Base-by-base conservation (phyloP, 2,329 filamentous ascomycete genomes). In the Aspergillus sojae region DNA sequence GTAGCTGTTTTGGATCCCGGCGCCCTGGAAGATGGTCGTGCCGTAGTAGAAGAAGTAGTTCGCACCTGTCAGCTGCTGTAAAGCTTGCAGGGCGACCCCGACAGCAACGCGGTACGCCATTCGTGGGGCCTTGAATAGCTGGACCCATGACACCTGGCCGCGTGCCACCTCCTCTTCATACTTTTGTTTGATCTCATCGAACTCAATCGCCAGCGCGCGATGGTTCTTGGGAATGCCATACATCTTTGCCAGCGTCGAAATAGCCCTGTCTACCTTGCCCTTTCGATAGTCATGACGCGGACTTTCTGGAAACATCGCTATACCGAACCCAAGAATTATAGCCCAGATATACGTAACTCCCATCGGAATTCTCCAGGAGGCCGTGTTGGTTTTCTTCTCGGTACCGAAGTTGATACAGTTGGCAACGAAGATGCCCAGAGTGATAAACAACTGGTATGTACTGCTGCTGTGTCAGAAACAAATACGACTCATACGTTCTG, bases 1-100 rank as follows among this genome's bases (percentile, higher is more conserved):
- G 65, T 88, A 88, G 9, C 86, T 85, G 71, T 91, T 88, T 0
- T 83, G 71, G 50, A 91, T 85, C 46, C 88, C 89, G 3, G 89
- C 87, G 1, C 88, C 85, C 60, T 84, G 64, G 75, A 93, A 92
- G 12, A 75, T 67, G 0, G 64, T 66, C 1, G 73, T 75, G 5
- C 74, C 73, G 43, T 90, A 91, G 77, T 88, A 88, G 70, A 80
- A 80, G 68, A 80, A 81, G 71, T 78, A 81, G 59, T 81, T 82
- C 30, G 60, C 60, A 23, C 60, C 60, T 5, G 60, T 62, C 1
- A 62, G 45, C 46, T 62, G 60, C 26, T 82, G 80, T 0, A 82
- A 66, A 2, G 78, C 76, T 59, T 82, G 80, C 4, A 83, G 67
- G 4, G 70, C 61, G 19, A 82, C 75, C 1, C 81, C 81, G 1